These are phyloP conservation scores for Russula dissimulans DNA, from an alignment of 768 basidiomycete genomes.

Conservation along the genomic window DNA sequence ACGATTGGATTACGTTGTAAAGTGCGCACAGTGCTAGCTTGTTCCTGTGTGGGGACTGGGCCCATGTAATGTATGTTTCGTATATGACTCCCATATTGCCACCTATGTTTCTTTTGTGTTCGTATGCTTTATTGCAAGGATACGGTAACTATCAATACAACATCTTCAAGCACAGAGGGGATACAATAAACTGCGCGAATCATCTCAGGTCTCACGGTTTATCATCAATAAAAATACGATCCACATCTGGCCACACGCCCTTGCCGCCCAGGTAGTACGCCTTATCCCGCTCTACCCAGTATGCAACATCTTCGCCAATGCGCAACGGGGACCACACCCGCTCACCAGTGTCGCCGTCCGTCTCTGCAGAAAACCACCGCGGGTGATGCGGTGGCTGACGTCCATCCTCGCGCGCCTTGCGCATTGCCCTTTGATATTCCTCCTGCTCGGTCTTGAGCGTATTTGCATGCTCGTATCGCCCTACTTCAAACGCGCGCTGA, in stretches of 20 bases:
- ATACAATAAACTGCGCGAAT: constrained; percentile 34
- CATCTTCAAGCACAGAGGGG: not conserved
- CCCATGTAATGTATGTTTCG: not conserved
- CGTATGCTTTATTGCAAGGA: not conserved
- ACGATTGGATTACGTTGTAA: no score
- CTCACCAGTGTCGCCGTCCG: constrained; percentile 84
- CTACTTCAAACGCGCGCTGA: constrained; percentile 89
- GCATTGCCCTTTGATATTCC: constrained; percentile 64
- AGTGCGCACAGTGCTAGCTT: not conserved
- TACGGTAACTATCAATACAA: constrained; percentile 2
- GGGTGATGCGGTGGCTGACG: constrained; percentile 61
- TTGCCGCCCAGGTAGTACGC: constrained; percentile 38
- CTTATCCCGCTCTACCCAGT: constrained; percentile 74
- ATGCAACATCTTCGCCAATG: constrained; percentile 49
- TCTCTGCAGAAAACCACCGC: constrained; percentile 79
- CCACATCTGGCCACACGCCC: constrained; percentile 60
- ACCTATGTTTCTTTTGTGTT: not conserved
- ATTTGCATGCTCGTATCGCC: constrained; percentile 77
- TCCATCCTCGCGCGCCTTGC: constrained; percentile 70
- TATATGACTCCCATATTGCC: not conserved
- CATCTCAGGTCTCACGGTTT: constrained; percentile 22
- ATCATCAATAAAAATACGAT: constrained; percentile 74
- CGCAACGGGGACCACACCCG: constrained; percentile 73
- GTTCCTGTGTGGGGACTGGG: constrained; percentile 19
- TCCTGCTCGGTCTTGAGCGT: constrained; percentile 73